phyloP scores from a whole-genome alignment of 495 filamentous ascomycete genomes.

The Wilcoxina mikolae region DNA sequence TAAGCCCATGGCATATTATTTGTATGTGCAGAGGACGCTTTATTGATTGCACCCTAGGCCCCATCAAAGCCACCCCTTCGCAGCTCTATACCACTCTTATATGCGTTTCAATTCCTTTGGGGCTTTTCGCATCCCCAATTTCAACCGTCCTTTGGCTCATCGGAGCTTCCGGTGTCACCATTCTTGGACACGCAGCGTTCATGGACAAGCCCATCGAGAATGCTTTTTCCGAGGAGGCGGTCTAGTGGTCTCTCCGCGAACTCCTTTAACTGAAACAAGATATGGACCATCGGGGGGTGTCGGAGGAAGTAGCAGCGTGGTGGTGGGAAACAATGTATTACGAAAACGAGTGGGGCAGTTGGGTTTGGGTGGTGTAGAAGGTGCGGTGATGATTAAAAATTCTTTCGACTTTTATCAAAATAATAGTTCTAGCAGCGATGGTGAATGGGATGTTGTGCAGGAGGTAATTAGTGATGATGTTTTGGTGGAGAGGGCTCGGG shows the following conservation, averaged over 20 bases:
- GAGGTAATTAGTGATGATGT: conserved; percentile 13
- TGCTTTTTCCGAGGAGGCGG: conserved; percentile 99
- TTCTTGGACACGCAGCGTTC: conserved; percentile 85
- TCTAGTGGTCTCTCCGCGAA: conserved; percentile 49
- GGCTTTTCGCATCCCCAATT: conserved; percentile 67
- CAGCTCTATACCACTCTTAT: conserved; percentile 87
- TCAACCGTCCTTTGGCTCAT: conserved; percentile 81
- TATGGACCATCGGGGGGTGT: conserved; percentile 25
- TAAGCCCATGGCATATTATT: conserved; percentile 4
- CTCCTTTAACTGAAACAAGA: conserved; percentile 25
- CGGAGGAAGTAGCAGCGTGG: conserved; percentile 12
- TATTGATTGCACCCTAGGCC: conserved; percentile 21
- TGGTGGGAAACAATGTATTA: neutral
- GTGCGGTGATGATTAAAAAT: neutral
- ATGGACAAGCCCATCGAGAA: conserved; percentile 99
- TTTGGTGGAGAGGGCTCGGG: conserved; percentile 18
- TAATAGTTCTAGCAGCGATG: neutral
- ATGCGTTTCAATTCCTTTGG: conserved; percentile 65
- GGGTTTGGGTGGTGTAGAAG: conserved; percentile 5
- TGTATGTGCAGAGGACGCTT: neutral
- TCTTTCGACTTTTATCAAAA: conserved; percentile 14
- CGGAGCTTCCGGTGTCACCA: conserved; percentile 77
- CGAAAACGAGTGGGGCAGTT: too few species aligned
- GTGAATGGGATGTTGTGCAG: neutral
- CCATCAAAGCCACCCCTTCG: conserved; percentile 67